These are phyloP conservation scores for Boletus coccyginus DNA, from an alignment of 768 basidiomycete genomes.

Conservation along the genomic window DNA sequence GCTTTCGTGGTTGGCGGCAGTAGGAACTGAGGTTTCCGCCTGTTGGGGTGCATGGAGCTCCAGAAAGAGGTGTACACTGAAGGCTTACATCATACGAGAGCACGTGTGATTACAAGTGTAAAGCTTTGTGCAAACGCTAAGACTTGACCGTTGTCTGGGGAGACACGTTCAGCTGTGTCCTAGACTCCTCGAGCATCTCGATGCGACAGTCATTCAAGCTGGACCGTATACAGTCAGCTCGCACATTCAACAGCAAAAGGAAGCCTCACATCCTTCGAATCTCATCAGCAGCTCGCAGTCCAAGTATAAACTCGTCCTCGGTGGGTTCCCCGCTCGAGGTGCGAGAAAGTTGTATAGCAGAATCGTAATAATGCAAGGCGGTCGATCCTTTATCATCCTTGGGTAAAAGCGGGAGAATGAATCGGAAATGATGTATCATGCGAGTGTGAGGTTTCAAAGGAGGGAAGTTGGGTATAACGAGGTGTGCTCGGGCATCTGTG, in stretches of 20 bases:
- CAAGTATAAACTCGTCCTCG: slow-evolving; percentile 64
- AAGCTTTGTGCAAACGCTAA: background rate
- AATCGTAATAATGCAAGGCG: slow-evolving; percentile 72
- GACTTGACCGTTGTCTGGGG: slow-evolving; percentile 12
- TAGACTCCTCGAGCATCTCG: slow-evolving; percentile 61
- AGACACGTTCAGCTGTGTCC: slow-evolving; percentile 38
- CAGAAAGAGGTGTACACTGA: slow-evolving; percentile 43
- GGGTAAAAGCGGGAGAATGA: slow-evolving; percentile 61
- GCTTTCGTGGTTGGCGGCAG: too few species aligned
- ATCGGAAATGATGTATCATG: slow-evolving; percentile 80
- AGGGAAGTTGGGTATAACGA: slow-evolving; percentile 73
- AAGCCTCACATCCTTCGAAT: slow-evolving; percentile 54
- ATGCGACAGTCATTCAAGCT: slow-evolving; percentile 64
- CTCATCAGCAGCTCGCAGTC: slow-evolving; percentile 57
- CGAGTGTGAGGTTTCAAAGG: slow-evolving; percentile 66
- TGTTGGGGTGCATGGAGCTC: slow-evolving; percentile 35
- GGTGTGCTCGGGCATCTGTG: slow-evolving; percentile 64
- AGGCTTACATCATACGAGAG: slow-evolving; percentile 39
- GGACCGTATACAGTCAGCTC: background rate
- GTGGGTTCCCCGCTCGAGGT: slow-evolving; percentile 58
- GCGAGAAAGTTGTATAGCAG: slow-evolving; percentile 69
- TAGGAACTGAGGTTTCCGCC: too few species aligned
- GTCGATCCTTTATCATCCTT: slow-evolving; percentile 64
- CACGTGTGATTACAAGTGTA: background rate
- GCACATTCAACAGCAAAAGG: background rate